These are phyloP conservation scores for Phialemonium atrogriseum DNA, from an alignment of 2,329 filamentous ascomycete species.

Conservation along the genomic window DNA sequence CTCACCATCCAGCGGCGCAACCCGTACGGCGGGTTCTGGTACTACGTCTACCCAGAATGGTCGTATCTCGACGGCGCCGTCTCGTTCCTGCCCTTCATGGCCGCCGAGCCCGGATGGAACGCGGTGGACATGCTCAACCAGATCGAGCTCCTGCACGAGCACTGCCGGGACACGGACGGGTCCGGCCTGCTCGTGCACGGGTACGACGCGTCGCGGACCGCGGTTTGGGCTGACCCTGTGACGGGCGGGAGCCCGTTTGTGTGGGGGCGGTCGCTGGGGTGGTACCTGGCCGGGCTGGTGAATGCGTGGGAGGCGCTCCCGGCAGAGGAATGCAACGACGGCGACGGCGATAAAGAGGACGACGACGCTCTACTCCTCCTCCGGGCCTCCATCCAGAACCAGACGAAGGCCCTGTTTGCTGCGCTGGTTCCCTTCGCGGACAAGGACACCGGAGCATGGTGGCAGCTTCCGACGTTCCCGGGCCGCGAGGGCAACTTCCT, in stretches of 20 bases:
- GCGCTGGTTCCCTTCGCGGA: too few species aligned
- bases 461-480: constrained; percentile 39
- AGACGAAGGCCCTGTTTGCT: constrained; percentile 30
- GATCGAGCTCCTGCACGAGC: constrained; percentile 34
- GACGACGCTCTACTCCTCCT: constrained; percentile 30
- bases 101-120: constrained; percentile 27
- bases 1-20: constrained; percentile 8
- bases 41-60: constrained; percentile 11
- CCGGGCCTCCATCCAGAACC: too few species aligned
- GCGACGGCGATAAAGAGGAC: constrained; percentile 26
- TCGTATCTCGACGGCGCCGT: constrained; percentile 12
- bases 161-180: constrained; percentile 28
- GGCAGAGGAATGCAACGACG: constrained; percentile 22
- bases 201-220: constrained; percentile 39
- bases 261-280: constrained; percentile 46
- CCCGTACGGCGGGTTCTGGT: constrained; percentile 9
- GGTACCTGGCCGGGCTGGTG: constrained; percentile 44
- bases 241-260: constrained; percentile 43
- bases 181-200: constrained; percentile 43
- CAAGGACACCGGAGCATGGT: constrained; percentile 41
- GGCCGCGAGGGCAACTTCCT: constrained; percentile 47
- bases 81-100: constrained; percentile 33
- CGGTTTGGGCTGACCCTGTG: constrained; percentile 40
- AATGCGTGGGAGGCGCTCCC: constrained; percentile 40
- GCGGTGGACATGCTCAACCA: constrained; percentile 36